Percentiles rank a stretch among this genome's conserved stretches.
phyloP scores from a whole-genome alignment of 768 basidiomycete species.

The Hericium rajendrae region DNA sequence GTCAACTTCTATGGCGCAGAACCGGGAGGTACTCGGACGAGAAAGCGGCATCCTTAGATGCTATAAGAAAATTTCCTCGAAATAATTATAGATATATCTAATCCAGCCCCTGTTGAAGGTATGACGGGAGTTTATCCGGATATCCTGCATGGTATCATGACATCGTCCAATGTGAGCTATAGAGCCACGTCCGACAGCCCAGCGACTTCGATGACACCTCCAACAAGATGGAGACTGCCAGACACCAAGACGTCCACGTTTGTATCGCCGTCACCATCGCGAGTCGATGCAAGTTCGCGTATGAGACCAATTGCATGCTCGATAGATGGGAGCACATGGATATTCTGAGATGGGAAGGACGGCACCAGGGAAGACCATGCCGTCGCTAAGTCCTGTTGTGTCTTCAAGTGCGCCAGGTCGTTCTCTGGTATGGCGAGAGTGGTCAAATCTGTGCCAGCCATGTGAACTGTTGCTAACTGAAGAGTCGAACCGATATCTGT shows the following conservation, averaged over 20 bases:
- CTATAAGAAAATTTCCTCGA: not conserved
- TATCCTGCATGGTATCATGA: not conserved
- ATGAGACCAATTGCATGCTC: conserved; percentile 78
- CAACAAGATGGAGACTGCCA: conserved; percentile 89
- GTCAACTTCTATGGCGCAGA: conserved; percentile 45
- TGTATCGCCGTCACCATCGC: conserved; percentile 11
- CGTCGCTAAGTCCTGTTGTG: conserved; percentile 65
- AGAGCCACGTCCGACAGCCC: conserved; percentile 64
- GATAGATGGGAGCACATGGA: conserved; percentile 80
- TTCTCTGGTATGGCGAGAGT: conserved; percentile 52
- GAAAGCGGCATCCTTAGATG: conserved; percentile 10
- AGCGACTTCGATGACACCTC: conserved; percentile 88
- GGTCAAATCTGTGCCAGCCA: conserved; percentile 54
- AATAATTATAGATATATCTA: not conserved
- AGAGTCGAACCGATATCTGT: conserved; percentile 15
- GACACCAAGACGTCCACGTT: conserved; percentile 67
- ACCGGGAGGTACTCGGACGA: conserved; percentile 18
- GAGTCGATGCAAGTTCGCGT: conserved; percentile 26
- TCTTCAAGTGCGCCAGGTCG: conserved; percentile 57
- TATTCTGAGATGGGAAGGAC: conserved; percentile 44
- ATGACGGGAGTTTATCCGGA: not conserved
- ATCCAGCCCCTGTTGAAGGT: conserved; percentile 29
- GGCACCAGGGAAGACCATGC: conserved; percentile 66
- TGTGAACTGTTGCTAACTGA: not conserved
- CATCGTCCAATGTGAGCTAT: conserved; percentile 19